These are phyloP conservation scores for Candolleomyces efflorescens DNA, from an alignment of 768 basidiomycete species.

Conservation along the genomic window DNA sequence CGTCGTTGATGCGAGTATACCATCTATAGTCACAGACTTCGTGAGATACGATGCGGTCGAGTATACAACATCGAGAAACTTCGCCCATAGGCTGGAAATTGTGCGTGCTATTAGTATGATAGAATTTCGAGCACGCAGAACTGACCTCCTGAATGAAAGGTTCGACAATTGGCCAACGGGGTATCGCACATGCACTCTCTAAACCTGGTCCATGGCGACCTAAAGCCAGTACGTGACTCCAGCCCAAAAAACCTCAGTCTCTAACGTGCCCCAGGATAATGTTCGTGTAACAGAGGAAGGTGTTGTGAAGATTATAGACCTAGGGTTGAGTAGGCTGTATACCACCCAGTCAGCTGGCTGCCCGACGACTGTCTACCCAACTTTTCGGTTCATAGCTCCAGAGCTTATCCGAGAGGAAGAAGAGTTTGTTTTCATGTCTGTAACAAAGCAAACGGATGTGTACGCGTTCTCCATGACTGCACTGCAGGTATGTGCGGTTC, in stretches of 20 bases:
- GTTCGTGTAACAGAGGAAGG: background rate
- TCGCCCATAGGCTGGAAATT: background rate
- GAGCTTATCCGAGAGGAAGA: background rate
- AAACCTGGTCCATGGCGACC: background rate
- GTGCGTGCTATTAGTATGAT: background rate
- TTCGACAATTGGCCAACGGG: background rate
- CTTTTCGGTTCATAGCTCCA: background rate
- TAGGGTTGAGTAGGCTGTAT: background rate
- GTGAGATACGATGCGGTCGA: background rate
- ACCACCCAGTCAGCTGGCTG: background rate
- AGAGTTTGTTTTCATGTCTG: background rate
- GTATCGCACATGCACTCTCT: background rate
- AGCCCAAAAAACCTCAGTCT: background rate
- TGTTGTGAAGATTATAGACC: background rate
- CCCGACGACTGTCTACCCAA: background rate
- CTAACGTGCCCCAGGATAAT: background rate
- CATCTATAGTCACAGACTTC: background rate
- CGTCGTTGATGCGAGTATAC: background rate
- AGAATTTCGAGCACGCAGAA: background rate
- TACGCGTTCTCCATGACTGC: background rate
- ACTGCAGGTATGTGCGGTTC: background rate
- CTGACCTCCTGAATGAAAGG: background rate
- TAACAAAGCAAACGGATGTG: background rate
- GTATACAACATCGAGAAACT: background rate
- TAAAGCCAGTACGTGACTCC: background rate